A percentile compares a stretch with the other conserved stretches of the same genome.
These are phyloP conservation scores for Petunia hybrid DNA, from an alignment of 305 asterid genomes.

Conservation along the genomic window DNA sequence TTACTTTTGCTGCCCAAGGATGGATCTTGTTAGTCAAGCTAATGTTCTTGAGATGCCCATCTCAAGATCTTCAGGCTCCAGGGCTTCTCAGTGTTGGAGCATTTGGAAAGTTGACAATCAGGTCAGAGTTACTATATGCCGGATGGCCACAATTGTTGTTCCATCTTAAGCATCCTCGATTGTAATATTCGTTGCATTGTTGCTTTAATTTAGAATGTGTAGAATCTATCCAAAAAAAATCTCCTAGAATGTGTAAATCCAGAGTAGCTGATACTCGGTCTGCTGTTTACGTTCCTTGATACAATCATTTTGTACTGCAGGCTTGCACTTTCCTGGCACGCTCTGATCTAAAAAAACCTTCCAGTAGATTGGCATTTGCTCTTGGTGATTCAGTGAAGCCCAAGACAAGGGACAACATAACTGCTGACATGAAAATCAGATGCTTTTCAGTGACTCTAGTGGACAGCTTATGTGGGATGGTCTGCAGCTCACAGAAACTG, in stretches of 20 bases:
- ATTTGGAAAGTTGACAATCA: constrained; percentile 99
- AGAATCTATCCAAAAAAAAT: not conserved
- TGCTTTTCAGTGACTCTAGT: constrained; percentile 83
- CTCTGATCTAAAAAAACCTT: constrained; percentile 89
- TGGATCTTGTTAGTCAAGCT: constrained; percentile 92
- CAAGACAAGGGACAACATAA: constrained; percentile 87
- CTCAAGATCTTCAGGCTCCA: constrained; percentile 83
- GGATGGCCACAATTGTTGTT: constrained; percentile 12
- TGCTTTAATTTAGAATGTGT: constrained; percentile 11
- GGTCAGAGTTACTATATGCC: constrained; percentile 52
- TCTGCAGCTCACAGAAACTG: constrained; percentile 45
- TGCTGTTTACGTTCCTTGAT: constrained; percentile 31
- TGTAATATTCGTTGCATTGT: constrained; percentile 32
- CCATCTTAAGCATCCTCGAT: constrained; percentile 28
- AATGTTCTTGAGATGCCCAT: constrained; percentile 86
- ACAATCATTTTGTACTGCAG: constrained; percentile 48
- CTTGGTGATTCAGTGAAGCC: constrained; percentile 93
- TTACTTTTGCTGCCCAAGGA: constrained; percentile 88
- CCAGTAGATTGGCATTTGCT: constrained; percentile 82
- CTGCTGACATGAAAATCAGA: constrained; percentile 97
- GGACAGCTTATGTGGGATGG: constrained; percentile 99
- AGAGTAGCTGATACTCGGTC: not conserved
- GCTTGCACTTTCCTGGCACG: constrained; percentile 99
- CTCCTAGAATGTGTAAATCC: constrained; percentile 12
- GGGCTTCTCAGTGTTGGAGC: constrained; percentile 91